Conservation (phyloP, 2,329 filamentous ascomycete genomes). For the Mariannaea elegans region DNA sequence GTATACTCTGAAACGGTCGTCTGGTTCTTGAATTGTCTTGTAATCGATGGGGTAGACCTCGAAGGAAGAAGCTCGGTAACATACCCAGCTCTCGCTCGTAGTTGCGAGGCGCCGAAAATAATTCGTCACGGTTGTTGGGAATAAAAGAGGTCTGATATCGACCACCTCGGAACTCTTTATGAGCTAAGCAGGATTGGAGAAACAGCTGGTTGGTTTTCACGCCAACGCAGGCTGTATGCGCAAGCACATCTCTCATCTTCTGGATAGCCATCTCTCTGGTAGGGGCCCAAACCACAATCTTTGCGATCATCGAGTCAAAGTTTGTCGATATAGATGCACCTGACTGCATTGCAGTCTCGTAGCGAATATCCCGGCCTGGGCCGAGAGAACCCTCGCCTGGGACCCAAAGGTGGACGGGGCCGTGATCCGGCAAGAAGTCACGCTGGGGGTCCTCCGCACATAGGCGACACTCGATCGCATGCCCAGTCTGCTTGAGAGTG, state of each 20-base stretch:
- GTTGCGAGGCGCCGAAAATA: slow-evolving; percentile 55
- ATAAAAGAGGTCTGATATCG: slow-evolving; percentile 72
- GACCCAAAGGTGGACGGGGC: slow-evolving; percentile 47
- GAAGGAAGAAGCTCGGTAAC: slow-evolving; percentile 16
- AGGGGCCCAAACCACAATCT: slow-evolving; percentile 55
- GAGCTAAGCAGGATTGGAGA: slow-evolving; percentile 71
- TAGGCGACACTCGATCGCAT: slow-evolving; percentile 55
- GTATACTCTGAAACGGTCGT: slow-evolving; percentile 8
- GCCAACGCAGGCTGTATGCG: slow-evolving; percentile 51
- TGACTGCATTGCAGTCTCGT: slow-evolving; percentile 51
- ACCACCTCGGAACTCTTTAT: slow-evolving; percentile 60
- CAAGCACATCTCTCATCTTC: slow-evolving; percentile 46
- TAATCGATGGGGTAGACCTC: neutral
- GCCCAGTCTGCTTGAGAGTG: slow-evolving; percentile 41
- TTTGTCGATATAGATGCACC: slow-evolving; percentile 52
- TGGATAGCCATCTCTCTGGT: slow-evolving; percentile 46
- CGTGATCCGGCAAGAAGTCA: slow-evolving; percentile 49
- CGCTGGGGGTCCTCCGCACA: slow-evolving; percentile 53
- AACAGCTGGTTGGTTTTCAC: slow-evolving; percentile 75
- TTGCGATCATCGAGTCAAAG: slow-evolving; percentile 58
- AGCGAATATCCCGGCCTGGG: slow-evolving; percentile 43
- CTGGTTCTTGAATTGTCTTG: neutral
- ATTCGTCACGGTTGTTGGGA: slow-evolving; percentile 67
- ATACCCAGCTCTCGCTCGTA: neutral
- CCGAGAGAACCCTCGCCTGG: slow-evolving; percentile 8